Conservation (phyloP, 306 rosid genomes). For the Mucuna pruriens region DNA sequence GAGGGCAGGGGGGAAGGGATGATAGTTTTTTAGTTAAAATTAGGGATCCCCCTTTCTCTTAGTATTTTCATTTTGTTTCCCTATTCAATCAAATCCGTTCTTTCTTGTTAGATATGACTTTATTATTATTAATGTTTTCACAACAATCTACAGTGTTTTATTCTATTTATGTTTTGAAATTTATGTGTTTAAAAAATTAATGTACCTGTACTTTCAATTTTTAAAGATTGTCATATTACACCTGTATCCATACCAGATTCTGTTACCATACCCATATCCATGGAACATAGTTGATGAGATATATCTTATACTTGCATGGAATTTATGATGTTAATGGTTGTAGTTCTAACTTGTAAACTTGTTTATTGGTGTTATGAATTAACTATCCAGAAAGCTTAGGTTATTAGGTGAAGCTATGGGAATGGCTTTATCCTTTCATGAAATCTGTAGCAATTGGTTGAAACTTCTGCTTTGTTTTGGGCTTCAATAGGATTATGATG, state of each 20-base stretch:
- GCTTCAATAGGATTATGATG: conserved; percentile 1
- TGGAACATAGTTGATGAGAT: background rate
- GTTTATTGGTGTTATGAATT: background rate
- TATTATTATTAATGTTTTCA: background rate
- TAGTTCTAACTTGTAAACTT: background rate
- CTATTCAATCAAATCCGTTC: background rate
- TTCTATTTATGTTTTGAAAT: background rate
- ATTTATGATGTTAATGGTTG: background rate
- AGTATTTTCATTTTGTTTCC: background rate
- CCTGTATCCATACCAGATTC: background rate
- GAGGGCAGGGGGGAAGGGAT: background rate
- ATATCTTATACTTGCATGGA: background rate
- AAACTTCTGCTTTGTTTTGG: conserved; percentile 6
- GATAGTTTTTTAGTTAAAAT: background rate
- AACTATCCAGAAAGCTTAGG: background rate
- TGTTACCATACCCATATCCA: background rate
- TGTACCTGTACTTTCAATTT: background rate
- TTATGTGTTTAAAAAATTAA: background rate
- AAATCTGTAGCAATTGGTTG: background rate
- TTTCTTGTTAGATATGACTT: background rate
- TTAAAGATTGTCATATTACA: background rate
- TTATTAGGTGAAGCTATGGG: background rate
- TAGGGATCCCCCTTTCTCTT: background rate
- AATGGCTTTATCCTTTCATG: background rate
- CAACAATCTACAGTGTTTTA: background rate